These are phyloP conservation scores for Camellia granthamiana DNA, from an alignment of 148 eudicot species.

Conservation along the genomic window DNA sequence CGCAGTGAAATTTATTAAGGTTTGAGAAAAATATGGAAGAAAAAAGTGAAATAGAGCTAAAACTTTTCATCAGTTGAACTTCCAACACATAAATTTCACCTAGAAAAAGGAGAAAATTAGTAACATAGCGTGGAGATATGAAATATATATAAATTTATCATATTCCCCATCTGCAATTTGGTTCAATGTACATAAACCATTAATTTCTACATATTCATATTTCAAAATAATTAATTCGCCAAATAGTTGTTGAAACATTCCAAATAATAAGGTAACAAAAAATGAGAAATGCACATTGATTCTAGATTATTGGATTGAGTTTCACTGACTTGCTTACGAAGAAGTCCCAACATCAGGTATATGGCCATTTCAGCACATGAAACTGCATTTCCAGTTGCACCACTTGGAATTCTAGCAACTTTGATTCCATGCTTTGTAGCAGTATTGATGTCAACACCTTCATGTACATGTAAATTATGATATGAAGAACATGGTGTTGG, in stretches of 20 bases:
- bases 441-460: conserved; percentile 80
- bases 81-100: not conserved
- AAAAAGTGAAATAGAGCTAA: not conserved
- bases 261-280: not conserved
- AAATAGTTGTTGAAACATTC: not conserved
- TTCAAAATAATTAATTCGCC: not conserved
- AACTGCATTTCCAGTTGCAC: conserved; percentile 75
- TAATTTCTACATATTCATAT: not conserved
- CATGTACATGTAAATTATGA: conserved; percentile 5
- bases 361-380: conserved; percentile 99
- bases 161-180: not conserved
- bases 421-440: conserved; percentile 78
- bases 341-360: conserved; percentile 86
- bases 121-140: not conserved
- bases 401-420: conserved; percentile 84
- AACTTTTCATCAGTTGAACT: not conserved
- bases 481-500: no score
- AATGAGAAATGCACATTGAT: no score
- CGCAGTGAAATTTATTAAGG: not conserved
- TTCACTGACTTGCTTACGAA: conserved; percentile 75
- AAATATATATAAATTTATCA: not conserved
- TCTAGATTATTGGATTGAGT: not conserved
- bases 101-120: not conserved
- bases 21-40: not conserved
- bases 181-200: not conserved